These are phyloP conservation scores for Hibiscus syriacus DNA, from an alignment of 345 rosid species.

Conservation along the genomic window DNA sequence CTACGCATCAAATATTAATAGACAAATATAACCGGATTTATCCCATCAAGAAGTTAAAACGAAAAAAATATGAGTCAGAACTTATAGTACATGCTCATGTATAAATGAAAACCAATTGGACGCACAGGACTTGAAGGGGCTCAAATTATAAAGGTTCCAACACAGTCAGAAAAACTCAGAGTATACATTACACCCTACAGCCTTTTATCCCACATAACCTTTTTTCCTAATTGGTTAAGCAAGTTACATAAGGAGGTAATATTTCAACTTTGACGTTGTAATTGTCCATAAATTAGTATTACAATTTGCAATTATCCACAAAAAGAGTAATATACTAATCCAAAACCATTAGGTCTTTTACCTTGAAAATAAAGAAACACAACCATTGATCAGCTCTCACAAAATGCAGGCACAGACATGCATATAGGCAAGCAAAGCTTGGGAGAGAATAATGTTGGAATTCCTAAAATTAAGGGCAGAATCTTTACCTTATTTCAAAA, in stretches of 20 bases:
- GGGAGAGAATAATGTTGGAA: too few relatives aligned
- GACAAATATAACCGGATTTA: background rate
- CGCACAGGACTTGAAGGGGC: background rate
- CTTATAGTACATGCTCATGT: background rate
- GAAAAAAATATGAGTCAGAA: background rate
- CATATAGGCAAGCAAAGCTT: background rate
- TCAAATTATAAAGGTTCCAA: background rate
- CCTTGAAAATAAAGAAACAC: background rate
- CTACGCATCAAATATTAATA: background rate
- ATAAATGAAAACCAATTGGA: background rate
- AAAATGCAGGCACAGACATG: background rate
- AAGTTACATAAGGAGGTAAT: background rate
- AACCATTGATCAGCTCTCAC: background rate
- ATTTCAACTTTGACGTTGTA: background rate
- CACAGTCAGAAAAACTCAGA: background rate
- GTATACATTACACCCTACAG: background rate
- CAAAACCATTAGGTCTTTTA: background rate
- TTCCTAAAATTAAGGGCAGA: too few relatives aligned
- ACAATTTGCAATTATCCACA: background rate
- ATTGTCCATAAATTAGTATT: background rate
- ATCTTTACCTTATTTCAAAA: too few relatives aligned
- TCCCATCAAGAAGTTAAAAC: background rate
- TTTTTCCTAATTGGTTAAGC: background rate
- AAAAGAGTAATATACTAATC: background rate
- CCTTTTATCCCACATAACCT: background rate